A percentile compares a stretch with the other conserved stretches of the same genome.
Conservation (phyloP, 495 filamentous ascomycete species). For the Entonaema liquescens region DNA sequence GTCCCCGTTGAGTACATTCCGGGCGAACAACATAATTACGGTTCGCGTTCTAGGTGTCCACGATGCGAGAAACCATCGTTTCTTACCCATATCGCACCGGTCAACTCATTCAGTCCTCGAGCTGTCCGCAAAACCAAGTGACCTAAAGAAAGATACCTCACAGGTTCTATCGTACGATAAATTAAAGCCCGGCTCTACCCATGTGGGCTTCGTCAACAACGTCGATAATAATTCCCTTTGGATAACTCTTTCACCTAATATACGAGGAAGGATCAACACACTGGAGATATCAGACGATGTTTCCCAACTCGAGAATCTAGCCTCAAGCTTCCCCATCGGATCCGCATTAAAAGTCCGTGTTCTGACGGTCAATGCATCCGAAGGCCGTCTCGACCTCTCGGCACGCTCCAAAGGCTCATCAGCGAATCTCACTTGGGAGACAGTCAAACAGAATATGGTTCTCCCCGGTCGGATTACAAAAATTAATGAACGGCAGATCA, state of each 20-base stretch:
- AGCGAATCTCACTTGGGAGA: slow-evolving; percentile 68
- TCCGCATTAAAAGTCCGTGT: slow-evolving; percentile 84
- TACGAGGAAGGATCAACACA: slow-evolving; percentile 80
- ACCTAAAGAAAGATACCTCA: slow-evolving; percentile 59
- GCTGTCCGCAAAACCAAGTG: slow-evolving; percentile 81
- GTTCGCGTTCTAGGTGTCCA: slow-evolving; percentile 88
- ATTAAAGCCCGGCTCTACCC: slow-evolving; percentile 71
- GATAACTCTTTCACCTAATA: slow-evolving; percentile 90
- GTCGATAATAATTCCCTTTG: slow-evolving; percentile 77
- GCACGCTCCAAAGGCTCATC: slow-evolving; percentile 65
- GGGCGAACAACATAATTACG: slow-evolving; percentile 70
- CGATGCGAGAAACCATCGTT: slow-evolving; percentile 88
- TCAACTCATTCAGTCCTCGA: slow-evolving; percentile 84
- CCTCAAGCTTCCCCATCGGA: slow-evolving; percentile 87
- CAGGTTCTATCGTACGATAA: slow-evolving; percentile 75
- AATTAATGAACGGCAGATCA: slow-evolving; percentile 79
- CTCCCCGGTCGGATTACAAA: slow-evolving; percentile 85
- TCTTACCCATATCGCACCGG: slow-evolving; percentile 88
- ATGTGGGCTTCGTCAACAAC: slow-evolving; percentile 90
- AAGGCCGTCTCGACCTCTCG: slow-evolving; percentile 81
- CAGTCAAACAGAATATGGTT: slow-evolving; percentile 78
- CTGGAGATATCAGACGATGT: slow-evolving; percentile 89
- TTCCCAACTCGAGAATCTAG: slow-evolving; percentile 74
- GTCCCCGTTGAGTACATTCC: slow-evolving; percentile 76
- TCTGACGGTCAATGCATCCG: slow-evolving; percentile 73